phyloP scores from a whole-genome alignment of 129 eudicot species.

The Flaveria linearis region DNA sequence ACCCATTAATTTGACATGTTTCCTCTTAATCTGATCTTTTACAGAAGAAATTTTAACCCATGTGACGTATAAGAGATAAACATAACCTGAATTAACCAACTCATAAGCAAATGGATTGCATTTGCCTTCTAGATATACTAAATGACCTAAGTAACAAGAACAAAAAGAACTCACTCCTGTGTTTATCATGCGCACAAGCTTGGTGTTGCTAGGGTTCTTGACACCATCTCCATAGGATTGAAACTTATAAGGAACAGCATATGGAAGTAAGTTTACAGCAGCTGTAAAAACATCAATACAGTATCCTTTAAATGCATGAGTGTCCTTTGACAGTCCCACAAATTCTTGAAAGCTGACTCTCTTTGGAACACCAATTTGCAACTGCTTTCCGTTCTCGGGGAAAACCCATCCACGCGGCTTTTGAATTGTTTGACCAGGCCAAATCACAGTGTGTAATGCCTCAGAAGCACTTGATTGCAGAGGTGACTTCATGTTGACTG shows the following conservation, averaged over 20 bases:
- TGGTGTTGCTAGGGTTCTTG: constrained; percentile 61
- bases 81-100: neutral
- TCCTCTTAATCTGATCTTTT: neutral
- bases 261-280: constrained; percentile 70
- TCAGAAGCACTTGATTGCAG: constrained; percentile 41
- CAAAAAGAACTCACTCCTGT: constrained; percentile 57
- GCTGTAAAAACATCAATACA: constrained; percentile 84
- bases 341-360: constrained; percentile 67
- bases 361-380: constrained; percentile 67
- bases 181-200: constrained; percentile 58
- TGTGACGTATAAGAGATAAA: neutral
- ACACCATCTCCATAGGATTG: constrained; percentile 63
- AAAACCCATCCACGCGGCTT: constrained; percentile 96
- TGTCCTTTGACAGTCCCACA: constrained; percentile 40
- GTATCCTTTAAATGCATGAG: constrained; percentile 51
- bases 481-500: constrained; percentile 39
- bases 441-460: constrained; percentile 45
- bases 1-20: neutral
- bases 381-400: constrained; percentile 63
- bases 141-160: neutral
- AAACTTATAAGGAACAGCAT: constrained; percentile 77
- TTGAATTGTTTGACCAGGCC: constrained; percentile 72
- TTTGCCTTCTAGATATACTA: neutral
- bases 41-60: neutral
- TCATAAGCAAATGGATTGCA: neutral